Evolutionary conservation across 495 filamentous ascomycete genomes (phyloP).

Genomic region (Cudoniella acicularis): DNA sequence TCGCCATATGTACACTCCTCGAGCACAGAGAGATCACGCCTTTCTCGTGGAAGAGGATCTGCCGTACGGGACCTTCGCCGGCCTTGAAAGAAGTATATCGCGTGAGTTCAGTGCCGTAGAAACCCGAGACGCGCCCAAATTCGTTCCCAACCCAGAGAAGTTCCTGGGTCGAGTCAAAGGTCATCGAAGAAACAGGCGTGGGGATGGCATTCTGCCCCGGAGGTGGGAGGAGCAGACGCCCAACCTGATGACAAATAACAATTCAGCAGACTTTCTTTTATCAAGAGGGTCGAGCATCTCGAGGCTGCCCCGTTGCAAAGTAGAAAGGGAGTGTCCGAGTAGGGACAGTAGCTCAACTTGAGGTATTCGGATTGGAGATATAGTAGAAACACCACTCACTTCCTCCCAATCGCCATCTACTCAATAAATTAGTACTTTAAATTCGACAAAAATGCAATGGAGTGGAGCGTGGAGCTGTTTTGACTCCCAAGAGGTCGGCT

Average conservation of each 20-base stretch:
- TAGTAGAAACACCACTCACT: conserved; percentile 35
- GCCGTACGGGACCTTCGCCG: conserved; percentile 67
- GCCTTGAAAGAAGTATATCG: conserved; percentile 65
- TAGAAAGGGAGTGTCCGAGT: too few species aligned
- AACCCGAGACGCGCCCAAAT: conserved; percentile 76
- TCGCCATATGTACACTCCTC: conserved; percentile 79
- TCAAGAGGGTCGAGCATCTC: conserved; percentile 2
- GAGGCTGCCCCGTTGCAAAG: conserved; percentile 12
- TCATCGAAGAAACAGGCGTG: conserved; percentile 66
- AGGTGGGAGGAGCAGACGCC: conserved; percentile 65
- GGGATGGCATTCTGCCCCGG: conserved; percentile 58
- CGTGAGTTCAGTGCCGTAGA: conserved; percentile 76
- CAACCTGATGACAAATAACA: conserved; percentile 48
- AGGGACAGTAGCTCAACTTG: too few species aligned
- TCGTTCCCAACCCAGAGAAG: conserved; percentile 90
- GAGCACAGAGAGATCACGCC: conserved; percentile 77
- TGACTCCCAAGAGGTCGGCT: too few species aligned
- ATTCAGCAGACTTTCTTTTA: conserved; percentile 10
- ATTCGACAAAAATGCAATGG: too few species aligned
- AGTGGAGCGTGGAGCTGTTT: too few species aligned
- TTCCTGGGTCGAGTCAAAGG: conserved; percentile 85
- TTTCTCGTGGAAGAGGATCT: conserved; percentile 81
- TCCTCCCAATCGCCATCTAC: conserved; percentile 66
- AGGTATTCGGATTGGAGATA: not conserved
- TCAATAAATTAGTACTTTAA: not conserved